Evolutionary conservation across 2,329 filamentous ascomycete species (phyloP), one percentile per base, ranked within the genome.

Genomic region (Fusarium transvaalense): DNA sequence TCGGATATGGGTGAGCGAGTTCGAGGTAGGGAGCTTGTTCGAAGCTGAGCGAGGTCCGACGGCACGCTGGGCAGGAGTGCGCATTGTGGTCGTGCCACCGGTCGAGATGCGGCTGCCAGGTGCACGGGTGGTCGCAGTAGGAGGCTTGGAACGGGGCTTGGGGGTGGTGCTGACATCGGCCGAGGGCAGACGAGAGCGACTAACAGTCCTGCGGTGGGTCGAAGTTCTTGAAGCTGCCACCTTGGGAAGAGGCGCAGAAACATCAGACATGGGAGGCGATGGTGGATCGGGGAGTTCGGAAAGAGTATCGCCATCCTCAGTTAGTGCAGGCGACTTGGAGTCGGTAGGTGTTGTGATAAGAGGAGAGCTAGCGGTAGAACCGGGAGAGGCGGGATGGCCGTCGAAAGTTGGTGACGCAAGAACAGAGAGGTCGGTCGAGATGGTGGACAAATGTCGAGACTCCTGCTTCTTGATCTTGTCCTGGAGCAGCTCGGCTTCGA

Each of bases 401-500:
- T 92, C 91, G 64, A 93, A 94, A 23, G 89, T 87, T 23, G 92
- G 91, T 42, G 92, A 93, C 64, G 88, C 91, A 60, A 86, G 84
- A 15, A 86, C 80, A 21, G 87, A 89, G n/a, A 89, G 78, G 73
- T 90, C 86, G 64, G 88, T 90, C 14, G 86, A 86, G 52, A 90
- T 84, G 64, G 82, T 78, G 38, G 87, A 88, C 23, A 90, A 78
- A 71, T 89, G 87, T 48, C 88, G 85, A 27, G 77, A 75, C 68
- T 88, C 86, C 43, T 88, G 83, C 78, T 94, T 92, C 76, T 92
- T 92, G 76, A 98, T 84, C 85, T 97, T 98, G 84, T 97, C 93
- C 76, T 96, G 91, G 75, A 95, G 88, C 75, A 99, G 96, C 76
- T 98, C 96, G 63, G 92, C 91, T 81, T 99, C 96, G 66, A 99